Percentiles rank a stretch among this genome's conserved stretches.
Evolutionary conservation across 371 early-diverging fungal species (phyloP).

Genomic region (Lichtheimia ramosa): DNA sequence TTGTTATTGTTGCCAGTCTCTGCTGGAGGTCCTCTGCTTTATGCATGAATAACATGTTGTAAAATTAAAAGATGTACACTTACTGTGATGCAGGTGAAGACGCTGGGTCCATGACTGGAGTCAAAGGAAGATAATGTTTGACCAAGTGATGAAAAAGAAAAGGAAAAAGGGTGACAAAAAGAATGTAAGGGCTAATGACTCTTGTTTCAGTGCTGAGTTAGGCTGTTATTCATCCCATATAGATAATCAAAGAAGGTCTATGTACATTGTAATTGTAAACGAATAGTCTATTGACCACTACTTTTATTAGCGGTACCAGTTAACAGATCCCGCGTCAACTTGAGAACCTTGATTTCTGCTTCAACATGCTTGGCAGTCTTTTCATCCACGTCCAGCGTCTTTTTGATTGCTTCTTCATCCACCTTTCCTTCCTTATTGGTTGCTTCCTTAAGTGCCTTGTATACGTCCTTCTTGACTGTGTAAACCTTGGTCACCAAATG

Average conservation of each 20-base stretch:
- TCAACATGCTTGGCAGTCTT: slow-evolving; percentile 38
- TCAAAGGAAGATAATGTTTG: neutral
- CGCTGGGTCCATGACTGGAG: neutral
- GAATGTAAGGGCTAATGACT: neutral
- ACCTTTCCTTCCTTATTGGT: neutral
- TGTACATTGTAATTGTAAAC: too few relatives aligned
- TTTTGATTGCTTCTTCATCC: slow-evolving; percentile 1
- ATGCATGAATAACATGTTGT: neutral
- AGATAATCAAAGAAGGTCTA: too few relatives aligned
- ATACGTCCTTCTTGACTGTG: slow-evolving; percentile 32
- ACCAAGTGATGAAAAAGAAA: neutral
- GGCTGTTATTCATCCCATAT: neutral
- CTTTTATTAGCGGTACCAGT: slow-evolving; percentile 4
- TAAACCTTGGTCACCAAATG: slow-evolving; percentile 35
- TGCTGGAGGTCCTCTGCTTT: neutral
- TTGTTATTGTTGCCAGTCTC: neutral
- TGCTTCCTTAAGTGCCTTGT: slow-evolving; percentile 8
- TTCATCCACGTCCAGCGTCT: slow-evolving; percentile 13
- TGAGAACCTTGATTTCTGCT: slow-evolving; percentile 32
- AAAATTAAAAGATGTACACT: neutral
- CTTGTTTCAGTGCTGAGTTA: slow-evolving; percentile 2
- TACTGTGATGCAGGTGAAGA: neutral
- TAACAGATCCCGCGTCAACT: slow-evolving; percentile 21
- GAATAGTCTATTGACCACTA: neutral
- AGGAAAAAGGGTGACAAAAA: neutral